These are phyloP conservation scores for Arthromyces matolae DNA, from an alignment of 768 basidiomycete species.

Conservation along the genomic window DNA sequence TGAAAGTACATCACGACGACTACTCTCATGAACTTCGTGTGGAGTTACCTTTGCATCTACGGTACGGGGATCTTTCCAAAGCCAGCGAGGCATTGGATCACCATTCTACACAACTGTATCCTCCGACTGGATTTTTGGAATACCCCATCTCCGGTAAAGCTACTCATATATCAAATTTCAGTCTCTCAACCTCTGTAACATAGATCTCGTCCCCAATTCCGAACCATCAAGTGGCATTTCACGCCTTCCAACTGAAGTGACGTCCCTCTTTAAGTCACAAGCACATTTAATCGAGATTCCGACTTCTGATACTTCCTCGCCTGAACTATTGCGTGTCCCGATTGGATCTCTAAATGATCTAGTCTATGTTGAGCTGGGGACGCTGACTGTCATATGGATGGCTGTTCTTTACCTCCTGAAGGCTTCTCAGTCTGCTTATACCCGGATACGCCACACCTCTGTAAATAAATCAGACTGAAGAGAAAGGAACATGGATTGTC, in stretches of 20 bases:
- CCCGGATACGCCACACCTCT: background rate
- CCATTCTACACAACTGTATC: conserved; percentile 27
- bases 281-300: conserved; percentile 20
- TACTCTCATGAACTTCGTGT: conserved; percentile 22
- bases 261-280: conserved; percentile 16
- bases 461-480: conserved; percentile 8
- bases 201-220: no score
- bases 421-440: conserved; percentile 22
- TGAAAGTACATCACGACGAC: conserved; percentile 17
- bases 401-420: conserved; percentile 36
- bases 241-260: conserved; percentile 13
- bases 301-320: conserved; percentile 7
- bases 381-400: conserved; percentile 33
- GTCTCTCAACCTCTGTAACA: no score
- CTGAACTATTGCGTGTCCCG: conserved; percentile 30
- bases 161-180: no score
- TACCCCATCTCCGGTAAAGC: conserved; percentile 30
- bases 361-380: conserved; percentile 39
- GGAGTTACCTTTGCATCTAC: conserved; percentile 43
- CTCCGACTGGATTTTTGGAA: conserved; percentile 37
- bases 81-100: conserved; percentile 18
- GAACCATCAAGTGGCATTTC: conserved; percentile 1
- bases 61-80: conserved; percentile 35
- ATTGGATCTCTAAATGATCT: conserved; percentile 35
- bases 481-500: no score